These are phyloP conservation scores for Leccinum incarnatum DNA, from an alignment of 768 basidiomycete genomes.

Conservation along the genomic window DNA sequence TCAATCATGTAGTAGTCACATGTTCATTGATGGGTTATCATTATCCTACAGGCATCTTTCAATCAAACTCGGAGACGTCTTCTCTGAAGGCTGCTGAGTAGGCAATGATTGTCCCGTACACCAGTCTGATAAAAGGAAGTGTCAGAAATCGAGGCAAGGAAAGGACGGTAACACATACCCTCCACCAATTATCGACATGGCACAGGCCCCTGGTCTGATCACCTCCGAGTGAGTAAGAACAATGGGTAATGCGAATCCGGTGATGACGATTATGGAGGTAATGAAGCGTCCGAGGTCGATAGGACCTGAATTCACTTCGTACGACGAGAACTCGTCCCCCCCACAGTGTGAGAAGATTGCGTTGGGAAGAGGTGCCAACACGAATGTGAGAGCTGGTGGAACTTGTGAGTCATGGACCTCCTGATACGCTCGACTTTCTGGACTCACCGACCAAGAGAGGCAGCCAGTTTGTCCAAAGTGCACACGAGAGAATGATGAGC, in stretches of 20 bases:
- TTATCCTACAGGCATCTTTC: background rate
- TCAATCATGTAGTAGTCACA: conserved; percentile 14
- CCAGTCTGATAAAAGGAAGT: conserved; percentile 45
- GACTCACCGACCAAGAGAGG: conserved; percentile 90
- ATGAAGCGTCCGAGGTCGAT: conserved; percentile 94
- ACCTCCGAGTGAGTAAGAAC: conserved; percentile 90
- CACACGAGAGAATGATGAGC: conserved; percentile 95
- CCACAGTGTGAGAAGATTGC: conserved; percentile 92
- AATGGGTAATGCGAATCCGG: conserved; percentile 90
- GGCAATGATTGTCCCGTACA: conserved; percentile 88
- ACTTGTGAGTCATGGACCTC: background rate
- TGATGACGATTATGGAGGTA: conserved; percentile 85
- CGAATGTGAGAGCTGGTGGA: conserved; percentile 80
- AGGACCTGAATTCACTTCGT: conserved; percentile 66
- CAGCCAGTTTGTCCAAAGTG: conserved; percentile 94
- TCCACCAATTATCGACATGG: conserved; percentile 95
- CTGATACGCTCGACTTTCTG: background rate
- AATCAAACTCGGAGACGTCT: conserved; percentile 82
- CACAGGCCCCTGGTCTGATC: conserved; percentile 79
- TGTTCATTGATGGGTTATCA: conserved; percentile 10
- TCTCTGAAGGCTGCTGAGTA: conserved; percentile 83
- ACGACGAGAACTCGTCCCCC: conserved; percentile 80
- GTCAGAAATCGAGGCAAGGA: background rate
- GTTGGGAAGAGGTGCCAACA: conserved; percentile 94
- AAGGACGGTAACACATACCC: conserved; percentile 42